Evolutionary conservation across 495 filamentous ascomycete genomes (phyloP).

Genomic region (Chaetomidium leptoderma): DNA sequence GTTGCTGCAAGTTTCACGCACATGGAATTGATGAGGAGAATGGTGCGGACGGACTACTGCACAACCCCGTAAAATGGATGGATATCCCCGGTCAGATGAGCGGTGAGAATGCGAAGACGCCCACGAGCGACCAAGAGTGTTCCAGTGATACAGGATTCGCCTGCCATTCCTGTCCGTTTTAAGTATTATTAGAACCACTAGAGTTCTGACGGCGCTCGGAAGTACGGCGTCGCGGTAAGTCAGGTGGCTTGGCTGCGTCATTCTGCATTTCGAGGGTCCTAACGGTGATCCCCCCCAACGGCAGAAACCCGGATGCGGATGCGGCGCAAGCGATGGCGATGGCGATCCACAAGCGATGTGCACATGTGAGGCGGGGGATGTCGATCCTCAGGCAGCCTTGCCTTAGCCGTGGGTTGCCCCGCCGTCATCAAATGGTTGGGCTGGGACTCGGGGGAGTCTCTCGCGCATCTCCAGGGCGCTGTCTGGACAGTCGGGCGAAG

Average conservation of each 20-base stretch:
- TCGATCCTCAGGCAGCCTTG: neutral
- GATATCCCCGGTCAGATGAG: constrained; percentile 6
- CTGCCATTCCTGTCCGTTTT: constrained; percentile 2
- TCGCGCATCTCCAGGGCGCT: neutral
- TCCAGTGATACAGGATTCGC: constrained; percentile 1
- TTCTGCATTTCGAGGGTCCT: constrained; percentile 7
- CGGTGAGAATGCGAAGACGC: neutral
- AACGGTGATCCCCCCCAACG: neutral
- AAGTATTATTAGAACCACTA: constrained; percentile 3
- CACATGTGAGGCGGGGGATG: constrained; percentile 5
- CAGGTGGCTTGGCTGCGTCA: constrained; percentile 11
- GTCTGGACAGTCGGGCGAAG: too few relatives aligned
- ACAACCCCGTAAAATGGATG: neutral
- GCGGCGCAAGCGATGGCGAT: neutral
- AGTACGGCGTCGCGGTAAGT: neutral
- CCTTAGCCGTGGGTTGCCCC: neutral
- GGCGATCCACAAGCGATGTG: neutral
- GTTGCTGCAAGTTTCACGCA: neutral
- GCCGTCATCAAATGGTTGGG: neutral
- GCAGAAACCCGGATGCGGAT: neutral
- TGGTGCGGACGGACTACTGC: neutral
- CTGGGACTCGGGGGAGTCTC: neutral
- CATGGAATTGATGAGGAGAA: neutral
- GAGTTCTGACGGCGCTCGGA: neutral
- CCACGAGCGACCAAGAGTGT: too few relatives aligned